phyloP scores from a whole-genome alignment of 768 basidiomycete genomes.

The Paxillus rubicundulus region DNA sequence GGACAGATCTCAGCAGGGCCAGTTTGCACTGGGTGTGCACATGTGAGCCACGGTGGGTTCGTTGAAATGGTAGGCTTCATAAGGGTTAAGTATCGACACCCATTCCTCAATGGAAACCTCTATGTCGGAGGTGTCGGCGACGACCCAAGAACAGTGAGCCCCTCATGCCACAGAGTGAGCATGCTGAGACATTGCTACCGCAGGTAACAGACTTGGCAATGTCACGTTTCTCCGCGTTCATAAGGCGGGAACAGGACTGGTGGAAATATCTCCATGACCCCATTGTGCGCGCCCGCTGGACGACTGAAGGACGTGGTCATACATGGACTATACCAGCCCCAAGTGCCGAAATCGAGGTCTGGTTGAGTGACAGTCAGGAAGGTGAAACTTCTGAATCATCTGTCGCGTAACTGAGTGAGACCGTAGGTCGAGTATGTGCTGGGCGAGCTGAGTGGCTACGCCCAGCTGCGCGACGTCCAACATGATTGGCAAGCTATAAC shows the following conservation, averaged over 20 bases:
- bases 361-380: slow-evolving; percentile 42
- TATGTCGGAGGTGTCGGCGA: slow-evolving; percentile 50
- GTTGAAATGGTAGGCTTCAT: neutral
- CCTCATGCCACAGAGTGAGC: neutral
- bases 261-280: slow-evolving; percentile 33
- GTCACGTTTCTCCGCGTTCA: slow-evolving; percentile 43
- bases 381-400: slow-evolving; percentile 1
- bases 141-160: slow-evolving; percentile 45
- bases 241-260: slow-evolving; percentile 42
- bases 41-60: too few species aligned
- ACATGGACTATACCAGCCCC: slow-evolving; percentile 37
- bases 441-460: slow-evolving; percentile 49
- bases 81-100: slow-evolving; percentile 32
- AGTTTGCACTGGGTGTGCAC: too few species aligned
- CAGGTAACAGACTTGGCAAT: slow-evolving; percentile 52
- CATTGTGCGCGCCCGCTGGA: slow-evolving; percentile 33
- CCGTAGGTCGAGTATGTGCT: slow-evolving; percentile 45
- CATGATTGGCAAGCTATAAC: slow-evolving; percentile 36
- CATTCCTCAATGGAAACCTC: slow-evolving; percentile 45
- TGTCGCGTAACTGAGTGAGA: neutral
- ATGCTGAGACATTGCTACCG: neutral
- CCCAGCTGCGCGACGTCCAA: slow-evolving; percentile 37
- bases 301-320: slow-evolving; percentile 23
- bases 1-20: too few species aligned
- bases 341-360: slow-evolving; percentile 30